Base-by-base conservation (phyloP, 2,329 filamentous ascomycete genomes). In the Trichophyton benhamiae region DNA sequence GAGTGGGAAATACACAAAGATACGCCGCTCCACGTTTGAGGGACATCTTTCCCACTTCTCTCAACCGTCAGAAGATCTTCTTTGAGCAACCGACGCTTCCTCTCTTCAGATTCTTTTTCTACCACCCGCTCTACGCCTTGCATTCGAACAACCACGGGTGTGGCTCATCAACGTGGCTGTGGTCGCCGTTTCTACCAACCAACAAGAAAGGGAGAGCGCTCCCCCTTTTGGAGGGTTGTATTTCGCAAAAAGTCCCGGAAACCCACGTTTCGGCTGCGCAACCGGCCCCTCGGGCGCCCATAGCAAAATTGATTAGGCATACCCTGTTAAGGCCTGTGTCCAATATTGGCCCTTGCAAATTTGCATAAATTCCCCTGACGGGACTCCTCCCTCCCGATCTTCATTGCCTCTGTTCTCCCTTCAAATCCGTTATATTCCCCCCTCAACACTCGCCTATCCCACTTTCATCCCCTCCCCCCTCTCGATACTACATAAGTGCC, bases 151-250 rank as follows among this genome's bases (percentile, higher is more conserved):
- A 53, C 48, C 41, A 44, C 41, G 41, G 22, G 48, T 7, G 48
- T 33, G 48, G 48, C 48, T 53, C 22, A 53, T 33, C 27, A 53
- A 53, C 48, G 48, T 53, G 48, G 48, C 48, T 53, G 48, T 53
- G 48, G 44, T 48, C 9, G 3, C 25, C 2, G 22, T 53, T 53
- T 53, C 41, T 27, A 4, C 20, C 48, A 7, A 53, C 9, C 22
- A 53, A 33, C 48, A 53, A 22, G 22, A 33, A 53, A 33, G n/a
- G 48, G 22, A 53, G 8, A 53, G 15, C 15, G n/a, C 22, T 20
- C 17, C 48, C 7, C 48, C 20, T 25, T 20, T 17, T 25, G 20
- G 20, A 48, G 44, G 44, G 17, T 30, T 53, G 48, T 25, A 33
- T 22, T 53, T 27, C 27, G 15, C 22, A 49, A 49, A 49, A 30